Base-by-base conservation (phyloP, 139 green algal species). In the Diplosphaera chodatii region DNA sequence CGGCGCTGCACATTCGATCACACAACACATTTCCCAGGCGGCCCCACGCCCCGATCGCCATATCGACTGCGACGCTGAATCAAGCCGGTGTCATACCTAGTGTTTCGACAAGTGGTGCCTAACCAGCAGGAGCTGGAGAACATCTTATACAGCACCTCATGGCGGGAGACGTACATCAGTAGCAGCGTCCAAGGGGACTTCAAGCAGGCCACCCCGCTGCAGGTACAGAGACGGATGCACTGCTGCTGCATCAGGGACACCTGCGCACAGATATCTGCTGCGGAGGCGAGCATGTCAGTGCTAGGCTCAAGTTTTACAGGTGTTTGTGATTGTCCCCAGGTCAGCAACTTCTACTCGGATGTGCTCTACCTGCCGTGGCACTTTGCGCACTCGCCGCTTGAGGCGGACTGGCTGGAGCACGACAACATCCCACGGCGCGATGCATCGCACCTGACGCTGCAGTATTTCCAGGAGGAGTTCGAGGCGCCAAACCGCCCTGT, bases 301-400 rank as follows among this genome's bases (percentile, higher is more conserved):
- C n/a, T n/a, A n/a, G n/a, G n/a, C 73, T 27, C 67, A 80, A 56
- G 79, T 82, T 64, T 75, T 55, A 20, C 28, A 20, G 6, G 22
- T 33, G 22, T 25, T 13, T 29, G 6, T 48, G 37, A 10, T 6
- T 48, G 37, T 6, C 37, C 78, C 3, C 37, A 37, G 1, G 66
- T 84, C 4, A 10, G 23, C 5, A 78, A 80, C 23, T 70, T 94
- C 30, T 89, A 85, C 76, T 88, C 79, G 21, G 93, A 98, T 77
- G 67, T 96, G 55, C 80, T 98, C 40, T 94, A 97, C 82, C 89
- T 94, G 71, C 78, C 90, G 21, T 97, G 88, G 86, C 82, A 90
- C 48, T 97, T 88, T 67, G 87, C 91, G 2, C 87, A 74, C 16
- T 29, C 83, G 15, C 76, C 84, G 8, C 48, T 96, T 23, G 72